Percentiles rank a stretch among this genome's conserved stretches.
phyloP scores from a whole-genome alignment of 441 rosid genomes.

The Bocquillonia castaneifolia region DNA sequence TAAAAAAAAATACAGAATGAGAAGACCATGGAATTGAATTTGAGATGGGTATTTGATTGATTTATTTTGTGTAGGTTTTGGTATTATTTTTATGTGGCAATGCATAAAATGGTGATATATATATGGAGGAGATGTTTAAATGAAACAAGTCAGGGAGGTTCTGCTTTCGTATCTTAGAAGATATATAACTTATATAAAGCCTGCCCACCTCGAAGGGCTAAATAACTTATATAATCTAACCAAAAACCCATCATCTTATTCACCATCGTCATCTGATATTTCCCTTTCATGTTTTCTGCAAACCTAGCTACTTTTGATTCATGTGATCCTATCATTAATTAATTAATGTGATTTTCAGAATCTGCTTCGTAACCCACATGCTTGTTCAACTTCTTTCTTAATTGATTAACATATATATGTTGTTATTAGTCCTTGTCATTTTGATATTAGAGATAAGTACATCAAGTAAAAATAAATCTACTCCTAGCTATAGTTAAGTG shows the following conservation, averaged over 20 bases:
- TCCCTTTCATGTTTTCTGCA: constrained; percentile 14
- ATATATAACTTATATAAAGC: constrained; percentile 25
- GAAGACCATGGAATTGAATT: neutral
- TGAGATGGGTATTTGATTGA: neutral
- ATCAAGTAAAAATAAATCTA: too few relatives aligned
- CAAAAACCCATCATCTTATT: too few relatives aligned
- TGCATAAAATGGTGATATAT: neutral
- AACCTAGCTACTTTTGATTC: neutral
- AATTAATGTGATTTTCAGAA: constrained; percentile 4
- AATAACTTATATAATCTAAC: neutral
- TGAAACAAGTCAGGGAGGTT: constrained; percentile 17
- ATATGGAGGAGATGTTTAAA: neutral
- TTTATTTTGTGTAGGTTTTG: too few relatives aligned
- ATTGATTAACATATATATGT: too few relatives aligned
- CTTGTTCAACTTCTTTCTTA: neutral
- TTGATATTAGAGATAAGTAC: too few relatives aligned
- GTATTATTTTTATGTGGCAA: too few relatives aligned
- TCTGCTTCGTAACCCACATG: neutral
- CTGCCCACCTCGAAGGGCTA: constrained; percentile 35
- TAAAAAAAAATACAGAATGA: neutral
- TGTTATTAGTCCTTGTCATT: neutral
- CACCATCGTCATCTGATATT: constrained; percentile 15
- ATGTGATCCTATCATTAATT: constrained; percentile 6
- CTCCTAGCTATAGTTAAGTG: too few relatives aligned
- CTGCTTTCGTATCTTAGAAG: constrained; percentile 48